phyloP scores from a whole-genome alignment of 192 early-diverging fungal species.

The Dimargaris cristalligena region DNA sequence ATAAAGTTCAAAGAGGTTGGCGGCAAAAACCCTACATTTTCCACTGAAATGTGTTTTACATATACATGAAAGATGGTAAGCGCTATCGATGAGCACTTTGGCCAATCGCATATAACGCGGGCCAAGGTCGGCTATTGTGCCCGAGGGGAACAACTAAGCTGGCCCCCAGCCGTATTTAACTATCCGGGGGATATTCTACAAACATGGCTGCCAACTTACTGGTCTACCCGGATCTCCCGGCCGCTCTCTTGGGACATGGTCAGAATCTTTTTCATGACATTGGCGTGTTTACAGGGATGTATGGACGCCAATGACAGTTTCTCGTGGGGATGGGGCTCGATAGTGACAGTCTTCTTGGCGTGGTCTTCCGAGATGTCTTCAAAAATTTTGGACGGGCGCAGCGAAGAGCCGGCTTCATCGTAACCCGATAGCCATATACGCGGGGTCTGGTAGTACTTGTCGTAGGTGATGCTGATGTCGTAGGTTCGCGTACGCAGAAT shows the following conservation, averaged over 20 bases:
- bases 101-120: no score
- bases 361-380: conserved; percentile 98
- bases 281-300: conserved; percentile 96
- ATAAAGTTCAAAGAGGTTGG: no score
- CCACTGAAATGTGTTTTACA: no score
- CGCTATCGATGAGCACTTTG: no score
- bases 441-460: conserved; percentile 99
- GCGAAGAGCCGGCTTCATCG: conserved; percentile 64
- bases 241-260: conserved; percentile 44
- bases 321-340: conserved; percentile 89
- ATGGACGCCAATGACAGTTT: conserved; percentile 77
- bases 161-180: no score
- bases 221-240: conserved; percentile 71
- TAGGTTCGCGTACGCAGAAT: conserved; percentile 85
- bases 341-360: conserved; percentile 97
- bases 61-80: no score
- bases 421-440: conserved; percentile 96
- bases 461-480: conserved; percentile 98
- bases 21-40: no score
- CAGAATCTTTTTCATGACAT: conserved; percentile 93
- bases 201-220: conserved; percentile 42
- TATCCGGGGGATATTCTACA: no score
- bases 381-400: conserved; percentile 83
- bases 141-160: no score
- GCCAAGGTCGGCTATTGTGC: no score